Evolutionary conservation across 2,329 filamentous ascomycete species (phyloP), one percentile per base, ranked within the genome.

Genomic region (Hortaea sp.): DNA sequence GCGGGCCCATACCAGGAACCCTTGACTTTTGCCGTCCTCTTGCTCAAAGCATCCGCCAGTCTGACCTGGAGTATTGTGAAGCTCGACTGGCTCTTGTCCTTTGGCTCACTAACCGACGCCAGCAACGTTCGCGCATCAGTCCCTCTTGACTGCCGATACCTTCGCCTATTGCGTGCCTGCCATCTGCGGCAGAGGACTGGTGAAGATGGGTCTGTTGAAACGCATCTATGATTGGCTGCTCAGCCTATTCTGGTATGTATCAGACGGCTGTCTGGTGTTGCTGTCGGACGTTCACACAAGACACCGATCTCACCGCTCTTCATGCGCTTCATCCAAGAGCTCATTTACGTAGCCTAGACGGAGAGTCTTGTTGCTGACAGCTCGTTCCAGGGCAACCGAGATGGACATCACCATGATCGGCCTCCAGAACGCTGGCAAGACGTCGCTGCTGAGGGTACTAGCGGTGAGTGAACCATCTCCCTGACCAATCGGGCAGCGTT

Each of bases 391-490:
- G 92, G 88, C 90, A 57, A 94, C 89, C 56, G 92, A 98, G 74
- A 95, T 98, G 89, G 92, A 98, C 71, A 90, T 98, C 65, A 97
- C 92, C 58, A 94, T 98, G 84, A 90, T 98, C 66, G 92, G 92
- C 27, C 73, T 98, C 64, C 92, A 98, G 66, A 97, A 97, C 72
- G 92, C 92, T 49, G 92, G 92, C 63, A 98, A 98, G 73, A 97
- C 92, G 35, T 97, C 90, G 52, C 70, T 98, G 63, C 75, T 98
- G 66, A 80, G 89, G 59, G 90, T 97, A 60, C 77, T 98, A 60
- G 89, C 90, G 74, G 92, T 98, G 82, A 79, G 90, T 49, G 49
- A 57, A 57, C 49, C 41, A 34, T 49, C 47, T 46, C 47, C 45
- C 41, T 46, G 43, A 39, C 20, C 35, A 31, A 27, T 48, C 37